Evolutionary conservation across 2,329 filamentous ascomycete genomes (phyloP).

Genomic region (Colletotrichum horii): DNA sequence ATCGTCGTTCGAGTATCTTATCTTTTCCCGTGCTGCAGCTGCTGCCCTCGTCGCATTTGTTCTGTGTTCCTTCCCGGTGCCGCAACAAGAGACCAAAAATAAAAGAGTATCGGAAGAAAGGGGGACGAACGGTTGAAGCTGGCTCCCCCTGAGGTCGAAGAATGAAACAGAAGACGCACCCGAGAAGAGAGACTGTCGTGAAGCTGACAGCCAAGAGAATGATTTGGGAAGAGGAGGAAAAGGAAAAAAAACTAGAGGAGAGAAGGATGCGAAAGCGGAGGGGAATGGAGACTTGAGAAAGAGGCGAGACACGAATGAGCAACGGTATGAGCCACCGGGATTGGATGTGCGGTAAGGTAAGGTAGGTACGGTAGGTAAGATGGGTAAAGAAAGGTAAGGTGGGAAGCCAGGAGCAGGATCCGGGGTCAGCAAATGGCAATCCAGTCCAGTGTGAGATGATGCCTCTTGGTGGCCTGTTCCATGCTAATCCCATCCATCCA

Average conservation of each 20-base stretch:
- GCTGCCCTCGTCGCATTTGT: neutral
- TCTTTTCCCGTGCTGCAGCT: neutral
- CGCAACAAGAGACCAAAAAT: neutral
- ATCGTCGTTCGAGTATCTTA: neutral
- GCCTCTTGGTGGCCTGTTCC: neutral
- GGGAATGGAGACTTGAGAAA: neutral
- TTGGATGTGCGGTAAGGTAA: neutral
- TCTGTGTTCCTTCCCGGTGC: neutral
- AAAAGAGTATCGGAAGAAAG: neutral
- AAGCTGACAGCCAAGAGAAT: neutral
- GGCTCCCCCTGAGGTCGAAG: neutral
- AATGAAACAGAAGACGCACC: neutral
- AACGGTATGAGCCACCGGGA: neutral
- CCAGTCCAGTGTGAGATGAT: neutral
- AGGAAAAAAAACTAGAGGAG: neutral
- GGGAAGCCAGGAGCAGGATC: neutral
- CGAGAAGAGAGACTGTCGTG: neutral
- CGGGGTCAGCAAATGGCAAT: neutral
- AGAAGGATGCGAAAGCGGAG: neutral
- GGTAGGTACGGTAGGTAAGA: neutral
- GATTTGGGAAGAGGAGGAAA: neutral
- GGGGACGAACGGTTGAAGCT: neutral
- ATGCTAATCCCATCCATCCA: neutral
- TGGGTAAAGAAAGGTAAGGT: neutral
- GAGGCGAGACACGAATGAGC: neutral